phyloP scores from a whole-genome alignment of 106 monocot genomes.

The Platanthera guangdongensis region DNA sequence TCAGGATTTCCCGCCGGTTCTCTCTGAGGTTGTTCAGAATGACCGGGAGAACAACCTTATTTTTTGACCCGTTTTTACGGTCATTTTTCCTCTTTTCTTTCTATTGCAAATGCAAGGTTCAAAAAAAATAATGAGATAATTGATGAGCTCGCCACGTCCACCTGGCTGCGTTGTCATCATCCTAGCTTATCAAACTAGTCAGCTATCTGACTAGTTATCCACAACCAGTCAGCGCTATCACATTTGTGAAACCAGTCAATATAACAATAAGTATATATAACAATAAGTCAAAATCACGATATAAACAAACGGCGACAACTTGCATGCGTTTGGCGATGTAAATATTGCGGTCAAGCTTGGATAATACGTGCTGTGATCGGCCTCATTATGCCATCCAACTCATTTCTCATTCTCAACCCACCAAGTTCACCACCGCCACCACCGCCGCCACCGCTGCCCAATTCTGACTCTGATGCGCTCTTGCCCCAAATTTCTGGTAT shows the following conservation, averaged over 20 bases:
- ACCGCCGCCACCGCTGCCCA: background rate
- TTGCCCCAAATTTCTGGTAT: slow-evolving; percentile 52
- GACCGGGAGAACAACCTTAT: no score
- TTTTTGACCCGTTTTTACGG: no score
- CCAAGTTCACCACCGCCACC: no score
- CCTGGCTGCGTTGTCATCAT: no score
- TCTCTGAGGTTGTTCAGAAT: no score
- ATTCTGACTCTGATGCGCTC: background rate
- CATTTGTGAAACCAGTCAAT: background rate
- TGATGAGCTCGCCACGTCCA: no score
- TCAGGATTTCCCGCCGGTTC: no score
- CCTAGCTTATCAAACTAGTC: no score
- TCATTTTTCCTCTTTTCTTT: no score
- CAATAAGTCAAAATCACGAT: background rate
- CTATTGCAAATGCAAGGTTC: no score
- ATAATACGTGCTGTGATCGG: slow-evolving; percentile 21
- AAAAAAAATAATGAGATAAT: no score
- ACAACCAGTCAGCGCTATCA: background rate
- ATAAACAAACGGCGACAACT: background rate
- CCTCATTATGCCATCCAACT: slow-evolving; percentile 21
- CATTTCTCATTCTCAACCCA: slow-evolving; percentile 11
- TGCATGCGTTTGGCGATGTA: background rate
- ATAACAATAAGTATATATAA: no score
- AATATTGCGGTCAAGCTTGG: slow-evolving; percentile 16
- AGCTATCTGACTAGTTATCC: background rate